Conservation (phyloP, 768 basidiomycete genomes). For the Lyophyllum shimeji region DNA sequence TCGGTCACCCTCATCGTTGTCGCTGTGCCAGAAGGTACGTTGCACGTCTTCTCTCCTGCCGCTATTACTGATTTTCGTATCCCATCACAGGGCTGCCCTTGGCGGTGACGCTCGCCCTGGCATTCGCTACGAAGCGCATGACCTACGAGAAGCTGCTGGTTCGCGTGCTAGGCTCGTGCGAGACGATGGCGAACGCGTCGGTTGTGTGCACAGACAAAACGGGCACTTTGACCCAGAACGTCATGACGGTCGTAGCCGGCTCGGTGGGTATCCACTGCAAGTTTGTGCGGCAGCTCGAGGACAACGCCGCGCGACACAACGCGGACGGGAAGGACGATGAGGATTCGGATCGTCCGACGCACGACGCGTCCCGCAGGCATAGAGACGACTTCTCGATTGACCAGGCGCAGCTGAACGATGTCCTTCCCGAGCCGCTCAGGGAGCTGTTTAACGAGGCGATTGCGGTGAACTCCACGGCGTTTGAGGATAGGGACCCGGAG, state of each 20-base stretch:
- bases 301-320: constrained; percentile 72
- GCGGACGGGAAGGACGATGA: constrained; percentile 52
- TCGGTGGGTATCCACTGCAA: constrained; percentile 94
- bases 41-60: neutral
- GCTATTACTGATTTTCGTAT: constrained; percentile 4
- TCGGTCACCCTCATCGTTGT: constrained; percentile 76
- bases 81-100: constrained; percentile 82
- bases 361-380: constrained; percentile 39
- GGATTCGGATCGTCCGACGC: constrained; percentile 25
- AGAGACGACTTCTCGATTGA: constrained; percentile 85
- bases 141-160: constrained; percentile 92
- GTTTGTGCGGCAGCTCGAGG: constrained; percentile 78
- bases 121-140: constrained; percentile 99
- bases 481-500: constrained; percentile 74
- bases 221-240: constrained; percentile 93
- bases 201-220: constrained; percentile 97
- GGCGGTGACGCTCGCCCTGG: constrained; percentile 93
- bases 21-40: constrained; percentile 46
- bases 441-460: constrained; percentile 82
- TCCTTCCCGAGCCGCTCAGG: constrained; percentile 59
- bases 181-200: constrained; percentile 98
- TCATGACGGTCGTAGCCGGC: constrained; percentile 95
- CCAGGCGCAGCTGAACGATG: constrained; percentile 61
- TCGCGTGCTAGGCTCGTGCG: constrained; percentile 93
- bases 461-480: constrained; percentile 92